Evolutionary conservation across 495 filamentous ascomycete genomes (phyloP), one percentile per base, ranked within the genome.

Genomic region (Hyaloscypha bicolor): DNA sequence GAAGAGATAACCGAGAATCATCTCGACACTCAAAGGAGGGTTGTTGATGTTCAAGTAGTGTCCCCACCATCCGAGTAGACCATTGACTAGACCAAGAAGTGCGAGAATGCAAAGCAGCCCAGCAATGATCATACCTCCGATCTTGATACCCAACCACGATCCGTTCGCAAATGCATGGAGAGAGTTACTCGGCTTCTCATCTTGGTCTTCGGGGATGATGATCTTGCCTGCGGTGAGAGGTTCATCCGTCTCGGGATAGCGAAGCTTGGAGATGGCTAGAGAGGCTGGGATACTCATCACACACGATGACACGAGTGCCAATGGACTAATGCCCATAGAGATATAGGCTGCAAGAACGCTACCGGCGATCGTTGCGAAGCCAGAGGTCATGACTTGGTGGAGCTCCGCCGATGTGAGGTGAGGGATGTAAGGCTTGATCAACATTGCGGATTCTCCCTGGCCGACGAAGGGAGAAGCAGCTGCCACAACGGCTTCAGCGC

Each of bases 391-490:
- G 74, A 96, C 80, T 76, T 97, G 93, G 76, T 97, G 93, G 32
- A 97, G 76, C 76, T 97, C 93, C 64, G 92, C 92, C 70, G 85
- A 77, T 45, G 93, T 97, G 65, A 96, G 81, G 75, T 95, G 86
- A 6, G 89, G 79, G 56, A 97, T 86, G 77, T 94, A 97, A 8
- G 93, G 93, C 45, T 87, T 87, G 79, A 97, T 93, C 60, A 97
- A 80, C 90, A 97, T 94, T 39, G 91, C 93, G 9, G 91, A 93
- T 81, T 97, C 93, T 69, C 93, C 93, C 79, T 95, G 93, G 35
- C 93, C 93, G 70, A 97, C 94, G 79, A 97, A 97, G 1, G 93
- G 93, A 6, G 93, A 93, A n/a, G 93, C 93, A 53, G 93, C 91
- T 33, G 93, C 93, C 32, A 97, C 93, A 33, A 97, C 90, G 29